A percentile compares a stretch with the other conserved stretches of the same genome.
Conservation (phyloP, 176 grass and related monocot species). For the Avena insularis region DNA sequence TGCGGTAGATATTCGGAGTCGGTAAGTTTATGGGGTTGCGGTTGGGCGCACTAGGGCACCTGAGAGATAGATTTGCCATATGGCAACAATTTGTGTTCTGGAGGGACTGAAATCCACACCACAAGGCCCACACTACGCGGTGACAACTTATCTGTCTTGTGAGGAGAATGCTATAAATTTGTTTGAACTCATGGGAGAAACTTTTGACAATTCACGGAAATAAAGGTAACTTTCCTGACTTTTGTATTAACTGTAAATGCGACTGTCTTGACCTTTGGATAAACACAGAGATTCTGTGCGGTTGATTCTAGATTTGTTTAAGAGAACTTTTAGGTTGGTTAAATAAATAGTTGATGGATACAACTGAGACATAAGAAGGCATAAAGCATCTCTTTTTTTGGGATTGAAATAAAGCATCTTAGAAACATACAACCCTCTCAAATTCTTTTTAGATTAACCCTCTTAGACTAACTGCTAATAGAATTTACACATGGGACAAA, state of each 20-base stretch:
- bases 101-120: conserved; percentile 37
- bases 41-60: too few relatives aligned
- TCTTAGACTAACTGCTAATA: neutral
- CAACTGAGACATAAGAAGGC: neutral
- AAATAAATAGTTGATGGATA: neutral
- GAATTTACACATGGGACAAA: neutral
- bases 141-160: neutral
- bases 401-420: too few relatives aligned
- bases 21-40: too few relatives aligned
- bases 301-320: neutral
- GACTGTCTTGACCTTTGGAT: neutral
- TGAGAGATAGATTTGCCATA: conserved; percentile 10
- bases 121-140: too few relatives aligned
- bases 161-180: neutral
- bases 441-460: neutral
- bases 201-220: neutral
- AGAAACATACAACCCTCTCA: neutral
- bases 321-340: neutral
- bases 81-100: conserved; percentile 14
- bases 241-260: neutral
- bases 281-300: neutral
- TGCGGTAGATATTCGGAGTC: too few relatives aligned
- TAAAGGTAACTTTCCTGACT: neutral
- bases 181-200: neutral
- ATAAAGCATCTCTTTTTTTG: neutral